These are phyloP conservation scores for Cornus suecica DNA, from an alignment of 148 eudicot species.

Conservation along the genomic window DNA sequence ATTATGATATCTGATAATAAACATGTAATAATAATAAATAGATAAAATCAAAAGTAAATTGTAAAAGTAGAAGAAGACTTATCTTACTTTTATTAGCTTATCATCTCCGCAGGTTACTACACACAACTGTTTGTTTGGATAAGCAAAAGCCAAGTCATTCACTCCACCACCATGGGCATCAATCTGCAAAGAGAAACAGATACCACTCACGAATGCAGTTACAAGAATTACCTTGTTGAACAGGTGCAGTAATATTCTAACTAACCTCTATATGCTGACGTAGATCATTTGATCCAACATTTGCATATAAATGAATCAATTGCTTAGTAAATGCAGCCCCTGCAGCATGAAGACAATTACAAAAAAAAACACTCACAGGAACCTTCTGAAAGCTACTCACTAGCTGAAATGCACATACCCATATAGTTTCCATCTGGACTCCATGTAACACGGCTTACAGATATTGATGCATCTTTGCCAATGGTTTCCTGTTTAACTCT, in stretches of 20 bases:
- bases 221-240: background rate
- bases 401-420: constrained; percentile 39
- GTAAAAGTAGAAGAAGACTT: background rate
- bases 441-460: constrained; percentile 80
- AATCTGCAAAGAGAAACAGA: constrained; percentile 40
- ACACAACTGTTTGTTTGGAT: constrained; percentile 78
- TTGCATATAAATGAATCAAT: constrained; percentile 71
- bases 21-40: background rate
- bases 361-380: background rate
- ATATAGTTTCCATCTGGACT: constrained; percentile 78
- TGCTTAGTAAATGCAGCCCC: constrained; percentile 93
- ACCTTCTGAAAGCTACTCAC: constrained; percentile 1
- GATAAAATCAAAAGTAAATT: background rate
- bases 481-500: constrained; percentile 49
- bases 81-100: constrained; percentile 69
- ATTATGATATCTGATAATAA: too few relatives aligned
- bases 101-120: constrained; percentile 94
- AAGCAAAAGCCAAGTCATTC: constrained; percentile 89
- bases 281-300: constrained; percentile 65
- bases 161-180: constrained; percentile 89
- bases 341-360: constrained; percentile 25
- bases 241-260: constrained; percentile 9
- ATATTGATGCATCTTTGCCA: constrained; percentile 51
- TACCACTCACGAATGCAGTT: background rate
- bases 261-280: constrained; percentile 79